Conservation (phyloP, 2,329 filamentous ascomycete genomes). For the Aspergillus piperis region DNA sequence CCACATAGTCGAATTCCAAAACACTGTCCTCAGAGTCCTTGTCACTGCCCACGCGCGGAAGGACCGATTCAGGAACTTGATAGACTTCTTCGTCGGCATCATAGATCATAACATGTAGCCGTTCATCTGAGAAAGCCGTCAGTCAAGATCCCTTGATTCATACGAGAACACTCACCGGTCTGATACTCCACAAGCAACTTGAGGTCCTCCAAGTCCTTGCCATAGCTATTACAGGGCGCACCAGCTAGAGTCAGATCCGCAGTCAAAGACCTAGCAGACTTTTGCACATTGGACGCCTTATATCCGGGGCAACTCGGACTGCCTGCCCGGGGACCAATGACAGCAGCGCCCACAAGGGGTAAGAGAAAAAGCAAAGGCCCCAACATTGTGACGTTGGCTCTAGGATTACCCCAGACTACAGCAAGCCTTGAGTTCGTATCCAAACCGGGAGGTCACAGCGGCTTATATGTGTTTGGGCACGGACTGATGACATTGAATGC, state of each 20-base stretch:
- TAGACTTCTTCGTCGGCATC: slow-evolving; percentile 71
- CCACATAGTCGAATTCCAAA: slow-evolving; percentile 53
- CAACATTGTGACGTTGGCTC: slow-evolving; percentile 25
- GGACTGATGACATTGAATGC: slow-evolving; percentile 3
- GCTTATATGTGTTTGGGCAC: slow-evolving; percentile 9
- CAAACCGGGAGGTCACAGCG: slow-evolving; percentile 1
- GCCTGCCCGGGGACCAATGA: slow-evolving; percentile 20
- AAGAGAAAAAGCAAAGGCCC: slow-evolving; percentile 27
- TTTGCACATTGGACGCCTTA: slow-evolving; percentile 37
- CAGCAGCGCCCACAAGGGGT: slow-evolving; percentile 32
- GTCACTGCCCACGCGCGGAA: slow-evolving; percentile 59
- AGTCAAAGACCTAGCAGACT: slow-evolving; percentile 55
- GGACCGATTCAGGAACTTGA: slow-evolving; percentile 69
- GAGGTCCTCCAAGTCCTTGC: slow-evolving; percentile 58
- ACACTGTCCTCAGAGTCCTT: slow-evolving; percentile 47
- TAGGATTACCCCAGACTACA: neutral
- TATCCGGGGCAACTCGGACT: slow-evolving; percentile 41
- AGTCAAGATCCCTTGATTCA: neutral
- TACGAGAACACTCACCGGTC: slow-evolving; percentile 46
- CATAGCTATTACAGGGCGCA: slow-evolving; percentile 61
- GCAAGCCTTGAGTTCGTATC: neutral
- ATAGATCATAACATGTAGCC: slow-evolving; percentile 74
- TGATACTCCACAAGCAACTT: slow-evolving; percentile 64
- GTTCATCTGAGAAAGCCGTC: slow-evolving; percentile 51
- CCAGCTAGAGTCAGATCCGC: slow-evolving; percentile 72